Conservation (phyloP, 2,329 filamentous ascomycete genomes). For the Mycocentrospora acerina region DNA sequence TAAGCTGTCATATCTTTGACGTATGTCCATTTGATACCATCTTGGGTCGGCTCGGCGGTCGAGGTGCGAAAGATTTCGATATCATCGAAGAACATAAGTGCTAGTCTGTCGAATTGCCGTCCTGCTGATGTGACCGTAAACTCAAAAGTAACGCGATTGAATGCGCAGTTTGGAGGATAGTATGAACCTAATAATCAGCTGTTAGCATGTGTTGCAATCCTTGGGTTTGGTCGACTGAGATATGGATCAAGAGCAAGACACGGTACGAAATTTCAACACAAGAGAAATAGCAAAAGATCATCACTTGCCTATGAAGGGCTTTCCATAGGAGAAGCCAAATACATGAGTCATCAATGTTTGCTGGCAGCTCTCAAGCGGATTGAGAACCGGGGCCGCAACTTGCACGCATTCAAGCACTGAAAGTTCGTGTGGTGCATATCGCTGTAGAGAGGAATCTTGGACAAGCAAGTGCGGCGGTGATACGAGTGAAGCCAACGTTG, state of each 20-base stretch:
- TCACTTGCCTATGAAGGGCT: slow-evolving; percentile 67
- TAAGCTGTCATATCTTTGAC: slow-evolving; percentile 78
- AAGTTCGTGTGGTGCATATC: slow-evolving; percentile 25
- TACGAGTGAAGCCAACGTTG: slow-evolving; percentile 21
- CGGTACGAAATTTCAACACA: no score
- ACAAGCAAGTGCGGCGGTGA: slow-evolving; percentile 16
- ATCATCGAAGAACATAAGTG: slow-evolving; percentile 73
- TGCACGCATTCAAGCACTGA: slow-evolving; percentile 64
- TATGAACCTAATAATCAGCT: slow-evolving; percentile 56
- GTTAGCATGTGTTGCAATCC: no score
- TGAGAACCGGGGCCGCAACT: slow-evolving; percentile 66
- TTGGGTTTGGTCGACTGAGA: no score
- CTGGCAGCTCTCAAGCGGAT: slow-evolving; percentile 50
- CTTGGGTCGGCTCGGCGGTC: slow-evolving; percentile 72
- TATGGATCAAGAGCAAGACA: no score
- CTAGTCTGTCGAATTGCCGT: slow-evolving; percentile 75
- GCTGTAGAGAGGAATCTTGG: slow-evolving; percentile 16
- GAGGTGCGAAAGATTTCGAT: slow-evolving; percentile 82
- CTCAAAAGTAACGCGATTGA: slow-evolving; percentile 75
- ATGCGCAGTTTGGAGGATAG: slow-evolving; percentile 66
- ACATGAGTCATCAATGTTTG: slow-evolving; percentile 68
- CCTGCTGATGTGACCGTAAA: slow-evolving; percentile 72
- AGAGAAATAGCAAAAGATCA: not conserved
- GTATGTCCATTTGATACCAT: slow-evolving; percentile 74
- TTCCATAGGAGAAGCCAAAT: slow-evolving; percentile 73